These are phyloP conservation scores for Oryza coarctata DNA, from an alignment of 176 grass and related monocot genomes.

Conservation along the genomic window DNA sequence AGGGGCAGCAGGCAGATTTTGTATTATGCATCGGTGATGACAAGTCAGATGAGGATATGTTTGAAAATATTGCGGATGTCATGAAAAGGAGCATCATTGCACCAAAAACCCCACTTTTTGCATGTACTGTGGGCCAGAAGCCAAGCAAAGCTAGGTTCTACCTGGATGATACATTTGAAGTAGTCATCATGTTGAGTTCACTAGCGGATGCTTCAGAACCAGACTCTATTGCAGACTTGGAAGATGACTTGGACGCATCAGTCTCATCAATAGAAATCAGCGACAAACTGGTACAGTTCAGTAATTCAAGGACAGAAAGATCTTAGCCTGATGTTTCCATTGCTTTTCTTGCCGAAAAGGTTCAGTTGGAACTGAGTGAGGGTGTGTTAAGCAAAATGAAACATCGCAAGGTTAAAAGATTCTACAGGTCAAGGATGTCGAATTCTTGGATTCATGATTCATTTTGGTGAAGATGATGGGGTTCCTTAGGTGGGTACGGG, in stretches of 20 bases:
- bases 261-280: constrained; percentile 32
- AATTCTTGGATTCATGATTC: constrained; percentile 15
- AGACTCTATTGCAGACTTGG: constrained; percentile 19
- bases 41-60: constrained; percentile 94
- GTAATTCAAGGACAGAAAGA: constrained; percentile 35
- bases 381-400: background rate
- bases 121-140: constrained; percentile 88
- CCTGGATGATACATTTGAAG: constrained; percentile 79
- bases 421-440: background rate
- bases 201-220: constrained; percentile 67
- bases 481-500: constrained; percentile 12
- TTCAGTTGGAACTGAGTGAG: constrained; percentile 17
- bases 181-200: constrained; percentile 67
- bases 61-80: constrained; percentile 69
- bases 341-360: background rate
- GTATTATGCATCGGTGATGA: constrained; percentile 84
- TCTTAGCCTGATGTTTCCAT: constrained; percentile 31
- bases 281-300: constrained; percentile 12
- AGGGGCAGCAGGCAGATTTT: constrained; percentile 65
- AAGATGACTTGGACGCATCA: constrained; percentile 37
- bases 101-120: constrained; percentile 60
- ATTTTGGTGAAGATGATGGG: constrained; percentile 33
- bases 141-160: constrained; percentile 91
- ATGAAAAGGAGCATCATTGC: constrained; percentile 61
- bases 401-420: constrained; percentile 15